phyloP scores from a whole-genome alignment of 345 rosid genomes.

The Sisymbrium altissimum region DNA sequence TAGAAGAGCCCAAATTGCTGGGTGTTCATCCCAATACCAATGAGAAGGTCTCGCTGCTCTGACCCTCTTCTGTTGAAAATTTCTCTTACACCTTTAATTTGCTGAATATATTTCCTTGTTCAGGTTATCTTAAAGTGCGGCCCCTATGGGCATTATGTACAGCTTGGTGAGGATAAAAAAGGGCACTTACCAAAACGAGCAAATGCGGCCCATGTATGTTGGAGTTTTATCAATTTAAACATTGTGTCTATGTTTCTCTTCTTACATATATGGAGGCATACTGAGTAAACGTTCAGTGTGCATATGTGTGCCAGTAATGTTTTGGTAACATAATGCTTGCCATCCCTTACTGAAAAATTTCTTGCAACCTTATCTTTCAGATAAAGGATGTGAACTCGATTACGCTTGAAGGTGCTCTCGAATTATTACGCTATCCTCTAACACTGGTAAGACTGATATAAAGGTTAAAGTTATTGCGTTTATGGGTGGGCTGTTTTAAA shows the following conservation, averaged over 20 bases:
- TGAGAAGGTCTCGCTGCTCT: slow-evolving; percentile 66
- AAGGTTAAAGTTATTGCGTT: slow-evolving; percentile 10
- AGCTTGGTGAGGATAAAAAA: slow-evolving; percentile 86
- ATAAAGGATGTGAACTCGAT: slow-evolving; percentile 60
- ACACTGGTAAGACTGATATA: slow-evolving; percentile 59
- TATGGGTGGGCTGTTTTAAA: slow-evolving; percentile 17
- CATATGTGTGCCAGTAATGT: not conserved
- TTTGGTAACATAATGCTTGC: not conserved
- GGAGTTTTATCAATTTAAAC: slow-evolving; percentile 4
- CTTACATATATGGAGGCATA: slow-evolving; percentile 5
- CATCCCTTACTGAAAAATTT: not conserved
- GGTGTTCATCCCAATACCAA: slow-evolving; percentile 76
- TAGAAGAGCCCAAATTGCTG: slow-evolving; percentile 80
- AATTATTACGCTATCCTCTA: slow-evolving; percentile 68
- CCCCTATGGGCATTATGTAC: slow-evolving; percentile 89
- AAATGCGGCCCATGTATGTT: slow-evolving; percentile 66
- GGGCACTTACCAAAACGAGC: slow-evolving; percentile 78
- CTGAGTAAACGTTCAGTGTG: slow-evolving; percentile 5
- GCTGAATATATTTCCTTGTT: slow-evolving; percentile 18
- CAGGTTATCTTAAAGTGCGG: slow-evolving; percentile 90
- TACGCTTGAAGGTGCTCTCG: slow-evolving; percentile 74
- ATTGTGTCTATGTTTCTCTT: not conserved
- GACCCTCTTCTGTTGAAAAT: slow-evolving; percentile 15
- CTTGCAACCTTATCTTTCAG: slow-evolving; percentile 39
- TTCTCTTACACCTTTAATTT: not conserved